These are phyloP conservation scores for Paraphoma chrysanthemicola DNA, from an alignment of 2,329 filamentous ascomycete species.

Conservation along the genomic window DNA sequence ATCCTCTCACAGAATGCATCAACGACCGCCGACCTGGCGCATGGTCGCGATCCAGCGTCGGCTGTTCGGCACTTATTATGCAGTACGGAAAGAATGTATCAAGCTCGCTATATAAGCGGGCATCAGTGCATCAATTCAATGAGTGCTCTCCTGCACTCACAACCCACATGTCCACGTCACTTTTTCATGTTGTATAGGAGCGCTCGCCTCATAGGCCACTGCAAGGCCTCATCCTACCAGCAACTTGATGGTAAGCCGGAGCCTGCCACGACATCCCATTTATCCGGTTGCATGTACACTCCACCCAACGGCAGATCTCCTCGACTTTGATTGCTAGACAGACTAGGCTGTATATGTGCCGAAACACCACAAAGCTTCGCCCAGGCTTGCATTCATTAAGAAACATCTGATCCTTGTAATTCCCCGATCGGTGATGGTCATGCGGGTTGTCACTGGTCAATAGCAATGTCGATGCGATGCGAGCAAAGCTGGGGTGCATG, in stretches of 20 bases:
- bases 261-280: slow-evolving; percentile 13
- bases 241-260: no score
- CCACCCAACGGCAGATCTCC: slow-evolving; percentile 11
- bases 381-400: slow-evolving; percentile 12
- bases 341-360: background rate
- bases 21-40: no score
- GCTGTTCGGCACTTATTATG: no score
- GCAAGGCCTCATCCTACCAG: background rate
- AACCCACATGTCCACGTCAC: background rate
- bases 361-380: slow-evolving; percentile 1
- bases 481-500: slow-evolving; percentile 14
- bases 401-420: slow-evolving; percentile 9
- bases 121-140: no score
- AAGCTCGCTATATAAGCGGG: no score
- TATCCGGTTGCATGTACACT: slow-evolving; percentile 16
- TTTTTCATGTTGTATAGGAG: background rate
- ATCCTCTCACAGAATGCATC: no score
- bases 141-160: background rate
- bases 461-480: background rate
- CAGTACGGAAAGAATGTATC: no score
- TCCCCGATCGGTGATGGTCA: background rate
- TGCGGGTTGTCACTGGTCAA: slow-evolving; percentile 3
- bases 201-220: background rate
- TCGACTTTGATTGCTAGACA: slow-evolving; percentile 13
- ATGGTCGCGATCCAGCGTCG: no score